These are phyloP conservation scores for Elsinoe batatas DNA, from an alignment of 2,329 filamentous ascomycete genomes.

Conservation along the genomic window DNA sequence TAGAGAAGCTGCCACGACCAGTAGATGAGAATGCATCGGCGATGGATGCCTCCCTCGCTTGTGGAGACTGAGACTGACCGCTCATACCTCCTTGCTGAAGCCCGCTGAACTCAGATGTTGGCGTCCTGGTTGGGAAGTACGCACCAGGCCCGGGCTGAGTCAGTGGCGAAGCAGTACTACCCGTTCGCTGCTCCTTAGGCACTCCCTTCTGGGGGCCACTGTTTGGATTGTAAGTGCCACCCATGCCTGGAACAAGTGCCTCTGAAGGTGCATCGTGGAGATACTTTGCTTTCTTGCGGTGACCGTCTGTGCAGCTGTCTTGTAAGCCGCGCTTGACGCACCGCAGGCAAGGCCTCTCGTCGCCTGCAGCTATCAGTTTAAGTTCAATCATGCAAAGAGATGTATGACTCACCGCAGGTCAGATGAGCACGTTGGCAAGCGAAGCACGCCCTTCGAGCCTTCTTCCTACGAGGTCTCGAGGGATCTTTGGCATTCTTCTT, in stretches of 20 bases:
- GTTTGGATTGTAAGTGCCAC: constrained; percentile 50
- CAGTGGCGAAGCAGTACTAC: constrained; percentile 9
- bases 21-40: constrained; percentile 45
- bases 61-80: constrained; percentile 30
- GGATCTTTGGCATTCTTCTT: constrained; percentile 69
- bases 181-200: constrained; percentile 15
- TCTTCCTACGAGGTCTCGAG: constrained; percentile 80
- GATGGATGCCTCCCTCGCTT: constrained; percentile 35
- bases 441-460: constrained; percentile 89
- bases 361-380: constrained; percentile 48
- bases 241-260: constrained; percentile 76
- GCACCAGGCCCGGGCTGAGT: constrained; percentile 18
- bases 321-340: constrained; percentile 90
- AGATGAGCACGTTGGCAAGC: constrained; percentile 95
- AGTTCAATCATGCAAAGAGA: not conserved
- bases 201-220: constrained; percentile 26
- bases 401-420: constrained; percentile 75
- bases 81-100: constrained; percentile 16
- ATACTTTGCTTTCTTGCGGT: constrained; percentile 98
- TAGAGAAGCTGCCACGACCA: constrained; percentile 2
- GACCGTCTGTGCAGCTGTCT: constrained; percentile 87
- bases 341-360: constrained; percentile 85
- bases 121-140: constrained; percentile 12
- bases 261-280: constrained; percentile 91
- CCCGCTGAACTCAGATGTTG: constrained; percentile 12